Percentiles rank a stretch among this genome's conserved stretches.
phyloP scores from a whole-genome alignment of 176 grass and related monocot species.

The Raddia distichophylla region DNA sequence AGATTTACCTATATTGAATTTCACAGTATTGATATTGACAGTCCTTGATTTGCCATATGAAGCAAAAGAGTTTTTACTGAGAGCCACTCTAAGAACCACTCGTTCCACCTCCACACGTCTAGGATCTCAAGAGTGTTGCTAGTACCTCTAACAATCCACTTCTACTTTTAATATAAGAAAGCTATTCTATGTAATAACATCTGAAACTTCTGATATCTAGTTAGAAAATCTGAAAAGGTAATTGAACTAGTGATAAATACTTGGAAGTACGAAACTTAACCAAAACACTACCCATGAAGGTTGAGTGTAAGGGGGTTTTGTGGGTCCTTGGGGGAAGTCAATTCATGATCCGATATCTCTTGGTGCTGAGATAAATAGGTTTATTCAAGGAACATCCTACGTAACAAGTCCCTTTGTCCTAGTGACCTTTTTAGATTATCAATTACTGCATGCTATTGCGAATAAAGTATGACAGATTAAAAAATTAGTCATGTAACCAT shows the following conservation, averaged over 20 bases:
- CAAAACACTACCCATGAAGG: neutral
- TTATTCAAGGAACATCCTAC: neutral
- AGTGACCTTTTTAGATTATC: neutral
- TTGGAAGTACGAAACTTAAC: neutral
- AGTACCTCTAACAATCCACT: neutral
- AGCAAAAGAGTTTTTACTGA: constrained; percentile 17
- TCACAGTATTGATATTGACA: constrained; percentile 10
- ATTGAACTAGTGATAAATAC: neutral
- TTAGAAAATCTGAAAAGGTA: neutral
- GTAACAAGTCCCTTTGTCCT: neutral
- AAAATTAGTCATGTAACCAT: constrained; percentile 1
- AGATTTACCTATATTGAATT: neutral
- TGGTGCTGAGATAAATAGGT: neutral
- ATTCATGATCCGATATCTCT: constrained; percentile 1
- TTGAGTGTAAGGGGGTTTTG: neutral
- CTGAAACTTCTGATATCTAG: constrained; percentile 11
- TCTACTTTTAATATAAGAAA: neutral
- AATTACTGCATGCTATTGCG: neutral
- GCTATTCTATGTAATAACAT: neutral
- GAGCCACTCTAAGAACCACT: neutral
- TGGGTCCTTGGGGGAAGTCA: neutral
- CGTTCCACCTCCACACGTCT: neutral
- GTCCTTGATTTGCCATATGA: constrained; percentile 2
- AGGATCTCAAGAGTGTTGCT: neutral
- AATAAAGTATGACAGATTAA: neutral